Percentiles rank a stretch among this genome's conserved stretches.
These are phyloP conservation scores for Stagonosporopsis tanaceti DNA, from an alignment of 2,329 filamentous ascomycete genomes.

Conservation along the genomic window DNA sequence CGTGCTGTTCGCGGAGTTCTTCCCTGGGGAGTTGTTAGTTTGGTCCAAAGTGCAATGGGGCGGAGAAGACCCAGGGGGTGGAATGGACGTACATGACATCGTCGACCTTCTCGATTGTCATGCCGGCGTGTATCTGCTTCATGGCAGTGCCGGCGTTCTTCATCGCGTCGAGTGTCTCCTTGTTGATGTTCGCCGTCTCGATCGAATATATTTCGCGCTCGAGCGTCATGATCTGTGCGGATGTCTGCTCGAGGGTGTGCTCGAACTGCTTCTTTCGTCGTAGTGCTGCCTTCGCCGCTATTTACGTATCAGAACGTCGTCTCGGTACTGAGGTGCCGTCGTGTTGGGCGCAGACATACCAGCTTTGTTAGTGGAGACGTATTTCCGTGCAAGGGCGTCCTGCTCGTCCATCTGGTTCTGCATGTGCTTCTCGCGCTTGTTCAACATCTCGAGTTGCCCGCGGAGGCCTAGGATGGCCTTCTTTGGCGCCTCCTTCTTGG, in stretches of 20 bases:
- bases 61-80: not conserved
- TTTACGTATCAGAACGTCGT: constrained; percentile 24
- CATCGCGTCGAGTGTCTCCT: constrained; percentile 94
- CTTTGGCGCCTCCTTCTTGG: constrained; percentile 93
- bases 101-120: constrained; percentile 95
- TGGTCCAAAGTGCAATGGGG: not conserved
- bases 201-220: constrained; percentile 97
- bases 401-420: constrained; percentile 94
- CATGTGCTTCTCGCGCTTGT: constrained; percentile 92
- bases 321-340: no score
- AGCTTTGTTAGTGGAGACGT: constrained; percentile 87
- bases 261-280: constrained; percentile 95
- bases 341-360: constrained; percentile 61
- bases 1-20: constrained; percentile 87
- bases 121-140: constrained; percentile 88
- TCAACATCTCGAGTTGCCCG: constrained; percentile 93
- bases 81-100: constrained; percentile 79
- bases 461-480: constrained; percentile 91
- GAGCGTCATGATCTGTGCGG: constrained; percentile 86
- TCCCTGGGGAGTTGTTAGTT: constrained; percentile 68
- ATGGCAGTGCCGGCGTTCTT: constrained; percentile 89
- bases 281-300: constrained; percentile 89
- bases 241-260: constrained; percentile 88
- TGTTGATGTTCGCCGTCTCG: constrained; percentile 98
- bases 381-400: constrained; percentile 85